phyloP scores from a whole-genome alignment of 202 grass and related monocot species.

The Digitaria exilis region DNA sequence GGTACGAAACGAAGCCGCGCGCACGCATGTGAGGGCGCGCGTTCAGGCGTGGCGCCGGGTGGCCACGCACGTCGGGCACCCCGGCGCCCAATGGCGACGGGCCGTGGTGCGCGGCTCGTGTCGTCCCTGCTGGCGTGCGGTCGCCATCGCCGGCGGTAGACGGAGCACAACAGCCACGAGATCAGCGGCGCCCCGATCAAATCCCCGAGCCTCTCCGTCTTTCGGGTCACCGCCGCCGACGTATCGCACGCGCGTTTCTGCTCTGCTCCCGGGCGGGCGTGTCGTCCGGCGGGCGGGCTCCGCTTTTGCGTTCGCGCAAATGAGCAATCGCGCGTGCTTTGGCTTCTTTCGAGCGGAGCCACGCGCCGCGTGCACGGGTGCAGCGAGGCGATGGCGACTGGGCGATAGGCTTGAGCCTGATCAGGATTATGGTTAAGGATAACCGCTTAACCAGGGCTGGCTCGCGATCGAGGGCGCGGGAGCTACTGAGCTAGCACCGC shows the following conservation, averaged over 20 bases:
- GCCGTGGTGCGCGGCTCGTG: conserved; percentile 13
- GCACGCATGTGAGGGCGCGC: not conserved
- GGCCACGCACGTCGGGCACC: not conserved
- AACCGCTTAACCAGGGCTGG: too few relatives aligned
- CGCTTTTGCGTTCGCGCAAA: not conserved
- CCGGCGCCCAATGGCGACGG: not conserved
- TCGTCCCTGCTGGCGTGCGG: not conserved
- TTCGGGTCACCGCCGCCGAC: not conserved
- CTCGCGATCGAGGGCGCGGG: not conserved
- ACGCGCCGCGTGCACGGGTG: not conserved
- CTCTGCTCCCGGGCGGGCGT: too few relatives aligned
- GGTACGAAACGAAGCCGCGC: not conserved
- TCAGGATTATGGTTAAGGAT: not conserved
- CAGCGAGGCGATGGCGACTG: not conserved
- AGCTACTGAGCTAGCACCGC: not conserved
- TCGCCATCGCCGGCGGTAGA: not conserved
- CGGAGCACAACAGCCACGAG: not conserved
- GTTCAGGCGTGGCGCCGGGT: not conserved
- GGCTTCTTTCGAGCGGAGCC: not conserved
- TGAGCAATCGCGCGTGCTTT: too few relatives aligned
- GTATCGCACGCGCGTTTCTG: too few relatives aligned
- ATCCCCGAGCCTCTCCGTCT: not conserved
- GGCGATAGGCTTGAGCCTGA: not conserved
- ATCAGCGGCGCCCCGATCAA: not conserved
- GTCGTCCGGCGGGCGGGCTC: not conserved